Base-by-base conservation (phyloP, 176 grass and related monocot species). In the Chloris gayana region DNA sequence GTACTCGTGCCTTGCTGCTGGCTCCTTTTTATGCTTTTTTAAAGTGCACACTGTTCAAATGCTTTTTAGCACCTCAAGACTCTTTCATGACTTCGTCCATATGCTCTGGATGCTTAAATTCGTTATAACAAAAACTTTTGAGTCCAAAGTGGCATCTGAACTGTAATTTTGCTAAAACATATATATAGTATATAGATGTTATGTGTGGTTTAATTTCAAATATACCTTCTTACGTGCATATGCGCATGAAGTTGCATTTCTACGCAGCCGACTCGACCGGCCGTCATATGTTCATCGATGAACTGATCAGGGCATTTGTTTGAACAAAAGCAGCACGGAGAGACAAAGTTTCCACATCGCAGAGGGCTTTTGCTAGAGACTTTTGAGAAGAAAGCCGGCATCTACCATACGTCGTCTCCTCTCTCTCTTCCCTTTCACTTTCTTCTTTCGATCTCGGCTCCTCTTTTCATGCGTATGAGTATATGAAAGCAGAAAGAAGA, bases 281-380 rank as follows among this genome's bases (percentile, higher is more conserved):
- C n/a, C 71, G 67, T 79, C 61, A 67, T 39, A 57, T 68, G 9
- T 66, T 22, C 29, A 62, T 71, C 17, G 24, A 7, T 35, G 64
- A 44, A 56, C 33, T 65, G 58, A n/a, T 65, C 1, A 42, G 33
- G 21, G 4, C 1, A 53, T 77, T 38, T 67, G 12, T 64, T 54
- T 65, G 72, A 83, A 72, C 57, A 68, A 85, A 85, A 82, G 41
- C 4, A 27, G 58, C 25, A 69, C 64, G 50, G 84, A 82, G 88
- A 82, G 85, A 91, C 89, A 88, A 85, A 85, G 79, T 88, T 91
- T 91, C 85, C 79, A 88, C 89, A 53, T 66, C 79, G 46, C 74
- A 69, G 83, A 72, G 54, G 63, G 57, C 90, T 79, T 91, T 79
- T 75, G 79, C 56, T 71, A 50, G 67, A 49, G 41, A 75, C 82